These are phyloP conservation scores for Leptosphaerulina australis DNA, from an alignment of 2,329 filamentous ascomycete genomes.

Conservation along the genomic window DNA sequence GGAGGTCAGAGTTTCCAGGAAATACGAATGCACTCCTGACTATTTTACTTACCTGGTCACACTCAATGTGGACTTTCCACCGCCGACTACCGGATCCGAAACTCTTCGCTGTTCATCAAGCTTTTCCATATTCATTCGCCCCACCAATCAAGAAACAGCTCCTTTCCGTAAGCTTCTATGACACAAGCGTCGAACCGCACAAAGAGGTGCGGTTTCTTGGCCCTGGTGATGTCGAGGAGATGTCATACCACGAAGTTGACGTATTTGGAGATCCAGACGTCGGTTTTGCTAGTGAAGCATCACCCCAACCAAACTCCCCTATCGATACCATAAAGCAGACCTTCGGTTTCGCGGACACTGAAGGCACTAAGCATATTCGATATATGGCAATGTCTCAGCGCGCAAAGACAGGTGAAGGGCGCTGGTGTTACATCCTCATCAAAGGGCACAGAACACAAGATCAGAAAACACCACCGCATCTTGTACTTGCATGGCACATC, in stretches of 20 bases:
- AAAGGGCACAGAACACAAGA: not conserved
- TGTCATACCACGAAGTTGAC: conserved; percentile 34
- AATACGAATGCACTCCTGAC: conserved; percentile 24
- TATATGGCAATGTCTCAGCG: conserved; percentile 5
- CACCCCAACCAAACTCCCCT: not conserved
- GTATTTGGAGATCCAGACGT: conserved; percentile 15
- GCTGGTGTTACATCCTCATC: conserved; percentile 27
- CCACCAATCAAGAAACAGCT: conserved; percentile 21
- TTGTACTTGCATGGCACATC: conserved; percentile 23
- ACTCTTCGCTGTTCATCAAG: conserved; percentile 22
- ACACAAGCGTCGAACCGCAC: conserved; percentile 23
- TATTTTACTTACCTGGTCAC: conserved; percentile 29
- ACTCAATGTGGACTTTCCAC: conserved; percentile 21
- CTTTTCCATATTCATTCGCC: conserved; percentile 23
- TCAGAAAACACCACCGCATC: conserved; percentile 7
- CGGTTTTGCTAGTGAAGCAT: not conserved
- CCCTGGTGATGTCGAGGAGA: conserved; percentile 20
- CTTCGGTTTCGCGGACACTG: not conserved
- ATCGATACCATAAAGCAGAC: conserved; percentile 1
- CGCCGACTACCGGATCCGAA: conserved; percentile 10
- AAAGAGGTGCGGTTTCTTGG: conserved; percentile 30
- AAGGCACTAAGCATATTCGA: not conserved
- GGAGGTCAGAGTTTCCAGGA: conserved; percentile 22
- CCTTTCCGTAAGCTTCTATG: conserved; percentile 30
- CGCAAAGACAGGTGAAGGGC: conserved; percentile 18